Conservation (phyloP, 2,329 filamentous ascomycete species). For the Rhynchosporium graminicola region DNA sequence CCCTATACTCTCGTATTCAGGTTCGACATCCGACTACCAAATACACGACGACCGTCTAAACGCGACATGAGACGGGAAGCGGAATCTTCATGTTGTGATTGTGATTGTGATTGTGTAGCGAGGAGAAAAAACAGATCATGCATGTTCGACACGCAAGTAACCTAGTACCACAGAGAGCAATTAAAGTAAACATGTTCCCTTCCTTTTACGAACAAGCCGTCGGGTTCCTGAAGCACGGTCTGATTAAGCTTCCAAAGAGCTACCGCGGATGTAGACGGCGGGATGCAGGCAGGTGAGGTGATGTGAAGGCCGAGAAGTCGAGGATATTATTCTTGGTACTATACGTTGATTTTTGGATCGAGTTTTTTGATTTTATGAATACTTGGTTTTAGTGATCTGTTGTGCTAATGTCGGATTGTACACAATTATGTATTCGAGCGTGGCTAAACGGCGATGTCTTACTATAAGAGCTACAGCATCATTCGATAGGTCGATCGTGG, state of each 20-base stretch:
- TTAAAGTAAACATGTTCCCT: no score
- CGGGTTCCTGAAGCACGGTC: no score
- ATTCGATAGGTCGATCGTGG: not conserved
- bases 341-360: no score
- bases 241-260: not conserved
- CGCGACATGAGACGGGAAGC: not conserved
- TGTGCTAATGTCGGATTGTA: no score
- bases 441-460: constrained; percentile 5
- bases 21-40: not conserved
- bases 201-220: no score
- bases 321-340: no score
- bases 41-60: not conserved
- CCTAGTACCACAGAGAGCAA: not conserved
- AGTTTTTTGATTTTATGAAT: no score
- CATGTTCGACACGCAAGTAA: constrained; percentile 1
- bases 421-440: not conserved
- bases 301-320: no score
- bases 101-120: not conserved
- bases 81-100: constrained; percentile 8
- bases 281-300: no score
- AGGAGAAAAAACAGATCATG: not conserved
- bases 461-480: not conserved
- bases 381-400: no score
- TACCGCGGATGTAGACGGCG: not conserved
- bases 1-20: no score